These are phyloP conservation scores for Lolium rigidum DNA, from an alignment of 176 grass and related monocot species.

Conservation along the genomic window DNA sequence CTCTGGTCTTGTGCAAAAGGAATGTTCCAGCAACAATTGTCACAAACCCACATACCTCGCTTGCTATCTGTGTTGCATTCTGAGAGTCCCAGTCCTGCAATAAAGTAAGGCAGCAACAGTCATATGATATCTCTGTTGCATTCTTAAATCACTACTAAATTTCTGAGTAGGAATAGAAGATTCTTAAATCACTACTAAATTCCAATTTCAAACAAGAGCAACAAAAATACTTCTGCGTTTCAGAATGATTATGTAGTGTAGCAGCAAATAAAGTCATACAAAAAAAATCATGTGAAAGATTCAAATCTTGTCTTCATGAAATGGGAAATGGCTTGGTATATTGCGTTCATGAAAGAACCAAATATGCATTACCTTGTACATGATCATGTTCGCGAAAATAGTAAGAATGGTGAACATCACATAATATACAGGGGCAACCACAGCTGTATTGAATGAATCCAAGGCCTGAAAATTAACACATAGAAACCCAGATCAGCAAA, in stretches of 20 bases:
- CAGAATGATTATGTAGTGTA: neutral
- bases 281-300: conserved; percentile 5
- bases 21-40: conserved; percentile 83
- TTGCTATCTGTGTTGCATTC: conserved; percentile 67
- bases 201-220: neutral
- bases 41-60: conserved; percentile 71
- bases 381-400: conserved; percentile 96
- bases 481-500: neutral
- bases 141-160: neutral
- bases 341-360: neutral
- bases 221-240: neutral
- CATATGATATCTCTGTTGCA: neutral
- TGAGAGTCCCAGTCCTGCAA: conserved; percentile 79
- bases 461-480: conserved; percentile 64
- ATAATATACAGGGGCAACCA: conserved; percentile 90
- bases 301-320: neutral
- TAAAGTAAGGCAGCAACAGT: conserved; percentile 18
- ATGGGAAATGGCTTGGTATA: neutral
- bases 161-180: neutral
- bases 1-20: conserved; percentile 84
- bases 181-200: neutral
- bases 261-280: neutral
- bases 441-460: conserved; percentile 89
- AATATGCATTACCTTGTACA: conserved; percentile 77
- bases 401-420: conserved; percentile 99